A percentile compares a stretch with the other conserved stretches of the same genome.
Conservation (phyloP, 306 rosid genomes). For the Phaseolus lunatus region DNA sequence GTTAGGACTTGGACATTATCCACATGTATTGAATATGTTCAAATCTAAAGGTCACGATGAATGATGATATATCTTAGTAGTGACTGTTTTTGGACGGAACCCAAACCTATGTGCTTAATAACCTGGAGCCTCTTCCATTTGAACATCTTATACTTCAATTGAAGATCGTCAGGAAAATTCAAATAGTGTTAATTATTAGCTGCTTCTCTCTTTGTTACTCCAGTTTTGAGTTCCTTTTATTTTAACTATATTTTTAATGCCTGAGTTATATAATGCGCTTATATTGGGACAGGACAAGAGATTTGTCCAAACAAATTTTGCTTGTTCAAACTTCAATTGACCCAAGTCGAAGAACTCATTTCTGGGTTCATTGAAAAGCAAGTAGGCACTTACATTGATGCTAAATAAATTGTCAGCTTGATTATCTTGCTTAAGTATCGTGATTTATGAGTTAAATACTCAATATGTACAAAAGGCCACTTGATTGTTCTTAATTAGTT, state of each 20-base stretch:
- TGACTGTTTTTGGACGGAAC: background rate
- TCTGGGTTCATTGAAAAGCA: background rate
- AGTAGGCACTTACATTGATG: background rate
- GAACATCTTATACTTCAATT: background rate
- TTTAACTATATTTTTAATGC: background rate
- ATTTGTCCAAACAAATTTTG: background rate
- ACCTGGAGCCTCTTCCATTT: background rate
- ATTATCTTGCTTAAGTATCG: background rate
- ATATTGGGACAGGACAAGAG: background rate
- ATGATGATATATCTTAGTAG: background rate
- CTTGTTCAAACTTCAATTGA: background rate
- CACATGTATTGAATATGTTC: background rate
- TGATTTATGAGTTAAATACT: background rate
- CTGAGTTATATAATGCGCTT: background rate
- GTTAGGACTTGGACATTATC: background rate
- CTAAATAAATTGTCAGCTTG: background rate
- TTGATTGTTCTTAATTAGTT: background rate
- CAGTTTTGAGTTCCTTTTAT: background rate
- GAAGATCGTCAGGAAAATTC: background rate
- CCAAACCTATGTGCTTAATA: background rate
- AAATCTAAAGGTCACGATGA: background rate
- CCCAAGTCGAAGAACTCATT: background rate
- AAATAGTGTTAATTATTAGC: background rate
- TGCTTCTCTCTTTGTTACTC: background rate
- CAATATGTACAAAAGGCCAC: background rate